A percentile compares a stretch with the other conserved stretches of the same genome.
Conservation (phyloP, 2,329 filamentous ascomycete species). For the Parafenestella ontariensis region DNA sequence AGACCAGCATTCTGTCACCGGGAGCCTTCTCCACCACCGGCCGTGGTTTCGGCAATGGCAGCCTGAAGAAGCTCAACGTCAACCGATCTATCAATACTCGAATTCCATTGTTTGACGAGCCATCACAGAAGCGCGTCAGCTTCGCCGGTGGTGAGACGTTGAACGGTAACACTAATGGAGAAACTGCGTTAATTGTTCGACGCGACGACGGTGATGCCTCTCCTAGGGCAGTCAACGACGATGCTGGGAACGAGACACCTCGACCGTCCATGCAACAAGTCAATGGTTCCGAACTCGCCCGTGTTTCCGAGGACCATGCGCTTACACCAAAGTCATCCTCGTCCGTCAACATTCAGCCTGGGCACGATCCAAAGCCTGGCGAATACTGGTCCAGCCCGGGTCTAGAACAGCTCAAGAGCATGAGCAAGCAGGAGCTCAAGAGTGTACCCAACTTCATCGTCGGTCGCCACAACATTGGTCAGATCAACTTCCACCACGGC, state of each 20-base stretch:
- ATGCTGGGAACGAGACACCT: conserved; percentile 44
- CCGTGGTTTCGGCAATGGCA: conserved; percentile 51
- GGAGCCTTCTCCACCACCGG: conserved; percentile 78
- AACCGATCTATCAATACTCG: conserved; percentile 80
- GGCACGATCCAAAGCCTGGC: conserved; percentile 66
- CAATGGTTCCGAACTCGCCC: conserved; percentile 76
- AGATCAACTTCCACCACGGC: conserved; percentile 72
- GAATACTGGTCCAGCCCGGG: conserved; percentile 87
- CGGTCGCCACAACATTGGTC: conserved; percentile 81
- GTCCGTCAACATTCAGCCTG: conserved; percentile 37
- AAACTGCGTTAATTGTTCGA: conserved; percentile 58
- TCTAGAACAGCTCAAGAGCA: conserved; percentile 74
- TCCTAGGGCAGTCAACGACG: conserved; percentile 59
- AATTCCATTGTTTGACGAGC: conserved; percentile 65
- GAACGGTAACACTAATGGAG: conserved; percentile 52
- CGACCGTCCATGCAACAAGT: conserved; percentile 73
- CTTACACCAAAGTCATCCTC: conserved; percentile 46
- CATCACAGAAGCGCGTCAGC: conserved; percentile 76
- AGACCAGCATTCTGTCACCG: conserved; percentile 85
- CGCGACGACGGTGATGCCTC: conserved; percentile 59
- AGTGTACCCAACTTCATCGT: conserved; percentile 78
- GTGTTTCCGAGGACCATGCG: conserved; percentile 75
- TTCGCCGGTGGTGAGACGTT: conserved; percentile 71
- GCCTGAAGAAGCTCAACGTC: conserved; percentile 90
- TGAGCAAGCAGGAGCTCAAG: conserved; percentile 81